Base-by-base conservation (phyloP, 176 grass and related monocot genomes). In the Avena eriantha region DNA sequence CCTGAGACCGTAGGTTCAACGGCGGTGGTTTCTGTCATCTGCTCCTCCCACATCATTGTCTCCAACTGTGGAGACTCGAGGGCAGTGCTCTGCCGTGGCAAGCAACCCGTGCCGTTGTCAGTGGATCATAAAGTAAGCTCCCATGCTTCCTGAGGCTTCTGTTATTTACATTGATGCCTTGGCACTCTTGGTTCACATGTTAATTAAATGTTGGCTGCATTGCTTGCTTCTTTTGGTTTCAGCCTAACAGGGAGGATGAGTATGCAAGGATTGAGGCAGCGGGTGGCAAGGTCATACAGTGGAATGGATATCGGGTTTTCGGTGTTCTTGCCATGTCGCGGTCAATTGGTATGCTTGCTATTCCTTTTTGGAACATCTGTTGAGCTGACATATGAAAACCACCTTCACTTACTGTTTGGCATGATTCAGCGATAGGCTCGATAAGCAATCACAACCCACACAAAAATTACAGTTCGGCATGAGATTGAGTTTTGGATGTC, bases 191-290 rank as follows among this genome's bases (percentile, higher is more conserved):
- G 51, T 91, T 91, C 78, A 85, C 69, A 69, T 85, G 70, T 78
- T 72, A 82, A 85, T 63, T 70, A 36, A 54, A 88, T 88, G 43
- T 81, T 81, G 77, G 76, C 70, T 91, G 49, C 11, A 18, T 82
- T 78, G 36, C 45, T 89, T 26, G 19, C 4, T 29, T 33, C 8
- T 83, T 49, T 22, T 2, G 81, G 29, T 69, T 83, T 85, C 70
- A 99, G 97, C 97, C 97, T 34, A 96, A 99, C 82, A 96, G 97
- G 67, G 97, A 99, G 88, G 97, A 99, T 87, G 97, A 99, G 77
- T 94, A 91, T 73, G 87, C 92, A 79, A 91, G 97, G 87, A 99
- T 99, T 48, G 94, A 96, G 80, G 92, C 90, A 77, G 82, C 59
- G 7, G 97, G 92, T 82, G 97, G 97, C 85, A 99, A 96, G 78